Evolutionary conservation across 352 stramenopile species (phyloP).

Genomic region (Pelagophyceae sp.): DNA sequence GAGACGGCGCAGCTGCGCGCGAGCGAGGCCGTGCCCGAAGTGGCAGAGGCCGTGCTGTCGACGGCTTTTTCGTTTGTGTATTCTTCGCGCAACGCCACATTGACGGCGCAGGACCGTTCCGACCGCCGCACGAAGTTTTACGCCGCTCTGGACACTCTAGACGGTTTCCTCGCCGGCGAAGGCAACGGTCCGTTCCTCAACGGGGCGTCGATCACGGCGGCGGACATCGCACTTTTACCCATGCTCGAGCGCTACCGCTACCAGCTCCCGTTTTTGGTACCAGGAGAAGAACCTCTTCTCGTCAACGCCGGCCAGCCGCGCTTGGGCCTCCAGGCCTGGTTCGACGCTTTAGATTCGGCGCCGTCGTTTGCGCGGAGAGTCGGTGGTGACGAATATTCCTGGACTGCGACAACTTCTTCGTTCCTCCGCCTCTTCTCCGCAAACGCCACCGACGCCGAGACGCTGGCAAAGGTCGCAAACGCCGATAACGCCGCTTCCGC

Average conservation of each 20-base stretch:
- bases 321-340: slow-evolving; percentile 23
- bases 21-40: slow-evolving; percentile 20
- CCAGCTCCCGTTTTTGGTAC: slow-evolving; percentile 25
- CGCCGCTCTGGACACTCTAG: slow-evolving; percentile 27
- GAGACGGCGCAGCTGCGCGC: slow-evolving; percentile 25
- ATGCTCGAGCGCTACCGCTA: slow-evolving; percentile 30
- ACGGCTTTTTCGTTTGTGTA: slow-evolving; percentile 29
- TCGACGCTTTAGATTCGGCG: slow-evolving; percentile 29
- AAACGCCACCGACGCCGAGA: slow-evolving; percentile 18
- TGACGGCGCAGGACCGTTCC: slow-evolving; percentile 20
- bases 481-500: slow-evolving; percentile 26
- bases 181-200: slow-evolving; percentile 30
- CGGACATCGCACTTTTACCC: slow-evolving; percentile 30
- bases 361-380: slow-evolving; percentile 27
- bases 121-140: slow-evolving; percentile 19
- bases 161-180: slow-evolving; percentile 10
- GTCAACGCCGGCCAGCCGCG: too few species aligned
- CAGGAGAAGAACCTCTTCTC: slow-evolving; percentile 7
- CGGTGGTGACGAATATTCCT: slow-evolving; percentile 33
- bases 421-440: slow-evolving; percentile 34
- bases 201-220: slow-evolving; percentile 25
- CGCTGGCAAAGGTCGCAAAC: slow-evolving; percentile 19
- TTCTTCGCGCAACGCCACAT: slow-evolving; percentile 24
- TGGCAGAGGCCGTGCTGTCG: slow-evolving; percentile 20
- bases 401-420: slow-evolving; percentile 26